phyloP scores from a whole-genome alignment of 805 yeast genomes.

The Schizosaccharomyces octosporus region DNA sequence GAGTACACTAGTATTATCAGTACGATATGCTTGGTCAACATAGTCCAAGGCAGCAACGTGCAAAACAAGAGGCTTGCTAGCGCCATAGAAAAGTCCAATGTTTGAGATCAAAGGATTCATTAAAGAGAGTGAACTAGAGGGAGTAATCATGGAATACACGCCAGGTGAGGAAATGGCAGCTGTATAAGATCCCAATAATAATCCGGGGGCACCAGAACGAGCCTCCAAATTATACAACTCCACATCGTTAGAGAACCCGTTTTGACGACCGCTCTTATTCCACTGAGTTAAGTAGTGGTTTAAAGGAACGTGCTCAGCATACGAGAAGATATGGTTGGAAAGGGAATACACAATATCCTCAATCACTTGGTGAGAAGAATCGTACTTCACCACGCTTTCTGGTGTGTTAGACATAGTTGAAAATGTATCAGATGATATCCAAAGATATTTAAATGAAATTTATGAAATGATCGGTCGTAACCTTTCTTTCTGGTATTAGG shows the following conservation, averaged over 20 bases:
- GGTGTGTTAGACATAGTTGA: neutral
- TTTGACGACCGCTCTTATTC: neutral
- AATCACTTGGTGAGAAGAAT: neutral
- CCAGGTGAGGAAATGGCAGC: neutral
- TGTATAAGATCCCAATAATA: neutral
- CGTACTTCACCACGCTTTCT: neutral
- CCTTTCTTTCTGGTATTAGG: too few relatives aligned
- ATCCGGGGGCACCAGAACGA: constrained; percentile 1
- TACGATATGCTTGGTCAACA: neutral
- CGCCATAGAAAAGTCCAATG: neutral
- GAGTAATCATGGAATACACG: neutral
- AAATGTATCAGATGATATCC: neutral
- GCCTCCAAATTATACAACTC: neutral
- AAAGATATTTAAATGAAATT: neutral
- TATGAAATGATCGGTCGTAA: too few relatives aligned
- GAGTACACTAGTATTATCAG: neutral
- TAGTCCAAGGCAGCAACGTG: neutral
- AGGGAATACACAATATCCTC: neutral
- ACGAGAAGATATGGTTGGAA: neutral
- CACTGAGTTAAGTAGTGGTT: neutral
- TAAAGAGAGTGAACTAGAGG: neutral
- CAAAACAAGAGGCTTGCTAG: neutral
- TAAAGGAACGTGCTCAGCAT: neutral
- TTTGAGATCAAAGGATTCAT: neutral
- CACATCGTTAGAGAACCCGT: neutral